A percentile compares a stretch with the other conserved stretches of the same genome.
These are phyloP conservation scores for Ulmus americana DNA, from an alignment of 331 rosid species.

Conservation along the genomic window DNA sequence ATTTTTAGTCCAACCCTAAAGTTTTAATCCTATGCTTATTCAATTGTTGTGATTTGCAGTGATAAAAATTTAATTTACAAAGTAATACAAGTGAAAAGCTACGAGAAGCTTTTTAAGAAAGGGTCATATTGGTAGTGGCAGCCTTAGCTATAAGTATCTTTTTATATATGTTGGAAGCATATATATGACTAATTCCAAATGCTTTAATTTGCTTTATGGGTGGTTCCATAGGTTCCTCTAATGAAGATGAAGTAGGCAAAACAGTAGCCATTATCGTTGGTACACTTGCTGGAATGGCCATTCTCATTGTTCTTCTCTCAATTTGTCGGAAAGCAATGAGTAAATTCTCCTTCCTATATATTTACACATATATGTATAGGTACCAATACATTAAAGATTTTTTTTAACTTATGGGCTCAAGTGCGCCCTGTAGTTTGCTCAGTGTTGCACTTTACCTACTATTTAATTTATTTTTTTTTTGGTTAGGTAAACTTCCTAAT, in stretches of 20 bases:
- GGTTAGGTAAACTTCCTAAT: too few species aligned
- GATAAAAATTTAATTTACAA: background rate
- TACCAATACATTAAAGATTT: background rate
- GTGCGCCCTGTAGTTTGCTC: too few species aligned
- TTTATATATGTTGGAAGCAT: conserved; percentile 1
- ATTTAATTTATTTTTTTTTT: too few species aligned
- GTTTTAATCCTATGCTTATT: background rate
- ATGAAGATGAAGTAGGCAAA: conserved; percentile 66
- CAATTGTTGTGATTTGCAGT: background rate
- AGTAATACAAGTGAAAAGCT: background rate
- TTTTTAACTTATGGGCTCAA: too few species aligned
- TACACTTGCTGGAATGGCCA: conserved; percentile 60
- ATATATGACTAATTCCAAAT: conserved; percentile 2
- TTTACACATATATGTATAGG: background rate
- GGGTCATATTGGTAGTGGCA: conserved; percentile 4
- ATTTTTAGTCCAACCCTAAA: background rate
- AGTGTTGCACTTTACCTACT: too few species aligned
- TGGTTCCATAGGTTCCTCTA: conserved; percentile 49
- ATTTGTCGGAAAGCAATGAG: conserved; percentile 71
- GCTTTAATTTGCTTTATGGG: conserved; percentile 13
- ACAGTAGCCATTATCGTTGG: conserved; percentile 89
- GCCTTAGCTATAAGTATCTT: background rate
- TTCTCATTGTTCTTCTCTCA: conserved; percentile 83
- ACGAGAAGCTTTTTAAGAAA: background rate
- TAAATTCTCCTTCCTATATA: conserved; percentile 12